Conservation (phyloP, 2,329 filamentous ascomycete genomes). For the Ceratocystis cubensis region DNA sequence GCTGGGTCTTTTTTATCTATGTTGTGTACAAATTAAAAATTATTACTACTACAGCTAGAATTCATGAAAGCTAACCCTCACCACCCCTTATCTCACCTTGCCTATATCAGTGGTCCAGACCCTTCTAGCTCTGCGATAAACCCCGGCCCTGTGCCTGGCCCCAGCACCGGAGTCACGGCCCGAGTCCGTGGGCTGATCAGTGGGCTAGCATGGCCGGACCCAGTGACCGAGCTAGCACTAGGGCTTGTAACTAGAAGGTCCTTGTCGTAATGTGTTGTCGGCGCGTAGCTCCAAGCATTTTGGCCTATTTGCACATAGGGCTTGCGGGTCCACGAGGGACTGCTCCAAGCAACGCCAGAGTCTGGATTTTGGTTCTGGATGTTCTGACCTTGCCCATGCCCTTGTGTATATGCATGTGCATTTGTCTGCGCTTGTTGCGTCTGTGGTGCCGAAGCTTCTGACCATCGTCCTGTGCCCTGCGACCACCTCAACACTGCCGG, state of each 20-base stretch:
- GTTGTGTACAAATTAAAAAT: conserved; percentile 8
- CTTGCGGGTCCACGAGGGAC: not conserved
- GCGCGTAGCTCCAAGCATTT: conserved; percentile 16
- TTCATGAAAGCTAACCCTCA: too few relatives aligned
- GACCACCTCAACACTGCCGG: conserved; percentile 8
- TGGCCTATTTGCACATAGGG: conserved; percentile 4
- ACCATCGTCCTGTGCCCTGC: conserved; percentile 5
- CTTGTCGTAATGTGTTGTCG: conserved; percentile 9
- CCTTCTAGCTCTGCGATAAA: conserved; percentile 14
- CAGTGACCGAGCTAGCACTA: not conserved
- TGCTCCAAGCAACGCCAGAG: not conserved
- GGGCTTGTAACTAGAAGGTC: not conserved
- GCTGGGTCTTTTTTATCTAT: not conserved
- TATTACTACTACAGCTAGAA: not conserved
- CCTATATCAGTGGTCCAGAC: conserved; percentile 13
- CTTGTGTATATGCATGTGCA: not conserved
- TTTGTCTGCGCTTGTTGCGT: not conserved
- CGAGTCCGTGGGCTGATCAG: conserved; percentile 8
- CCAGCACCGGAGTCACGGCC: conserved; percentile 9
- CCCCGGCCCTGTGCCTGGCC: not conserved
- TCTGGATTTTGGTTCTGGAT: not conserved
- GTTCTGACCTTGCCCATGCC: not conserved
- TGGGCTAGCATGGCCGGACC: not conserved
- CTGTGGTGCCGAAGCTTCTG: not conserved
- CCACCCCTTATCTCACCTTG: too few relatives aligned